Conservation (phyloP, 2,329 filamentous ascomycete species). For the Trichoderma koningiopsis region DNA sequence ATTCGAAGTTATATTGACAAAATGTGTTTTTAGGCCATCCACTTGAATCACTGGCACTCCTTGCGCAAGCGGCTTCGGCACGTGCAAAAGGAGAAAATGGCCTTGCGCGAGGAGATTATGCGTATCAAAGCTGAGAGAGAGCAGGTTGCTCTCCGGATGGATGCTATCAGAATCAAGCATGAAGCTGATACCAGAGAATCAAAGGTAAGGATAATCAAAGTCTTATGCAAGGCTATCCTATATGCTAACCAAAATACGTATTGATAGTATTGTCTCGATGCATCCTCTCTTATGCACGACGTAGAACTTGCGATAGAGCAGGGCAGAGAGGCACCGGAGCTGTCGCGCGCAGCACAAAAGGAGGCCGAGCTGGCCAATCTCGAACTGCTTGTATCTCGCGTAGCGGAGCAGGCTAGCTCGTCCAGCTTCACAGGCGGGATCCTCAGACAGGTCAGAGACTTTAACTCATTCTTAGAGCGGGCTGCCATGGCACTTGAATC, state of each 20-base stretch:
- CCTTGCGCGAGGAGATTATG: slow-evolving; percentile 62
- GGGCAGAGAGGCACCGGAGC: slow-evolving; percentile 51
- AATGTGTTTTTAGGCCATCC: slow-evolving; percentile 51
- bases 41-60: slow-evolving; percentile 60
- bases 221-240: neutral
- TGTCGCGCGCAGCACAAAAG: slow-evolving; percentile 50
- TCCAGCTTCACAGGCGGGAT: slow-evolving; percentile 53
- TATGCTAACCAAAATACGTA: neutral
- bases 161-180: slow-evolving; percentile 62
- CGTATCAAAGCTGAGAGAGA: slow-evolving; percentile 61
- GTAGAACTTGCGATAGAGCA: slow-evolving; percentile 60
- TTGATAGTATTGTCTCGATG: slow-evolving; percentile 48
- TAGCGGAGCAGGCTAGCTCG: slow-evolving; percentile 57
- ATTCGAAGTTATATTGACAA: neutral
- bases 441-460: slow-evolving; percentile 59
- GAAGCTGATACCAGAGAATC: slow-evolving; percentile 56
- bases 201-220: slow-evolving; percentile 45
- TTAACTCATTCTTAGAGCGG: slow-evolving; percentile 66
- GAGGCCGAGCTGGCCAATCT: slow-evolving; percentile 57
- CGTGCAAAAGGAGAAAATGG: slow-evolving; percentile 59
- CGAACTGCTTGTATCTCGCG: slow-evolving; percentile 57
- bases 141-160: slow-evolving; percentile 63
- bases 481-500: slow-evolving; percentile 59
- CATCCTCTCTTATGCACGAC: slow-evolving; percentile 63
- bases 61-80: slow-evolving; percentile 60